Evolutionary conservation across 306 rosid genomes (phyloP), one percentile per base, ranked within the genome.

Genomic region (Sindora glabra): DNA sequence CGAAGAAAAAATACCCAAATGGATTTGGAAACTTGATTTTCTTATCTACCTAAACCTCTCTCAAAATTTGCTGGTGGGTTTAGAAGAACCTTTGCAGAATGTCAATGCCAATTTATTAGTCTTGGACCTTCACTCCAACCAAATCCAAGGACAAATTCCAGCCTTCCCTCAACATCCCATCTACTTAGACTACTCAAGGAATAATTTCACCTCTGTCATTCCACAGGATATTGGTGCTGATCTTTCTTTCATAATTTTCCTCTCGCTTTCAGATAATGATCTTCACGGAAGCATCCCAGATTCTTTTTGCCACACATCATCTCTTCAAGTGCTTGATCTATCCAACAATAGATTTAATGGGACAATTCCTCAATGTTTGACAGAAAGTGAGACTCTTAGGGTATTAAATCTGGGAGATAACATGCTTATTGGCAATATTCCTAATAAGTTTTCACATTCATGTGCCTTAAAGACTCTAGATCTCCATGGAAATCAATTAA

Each of bases 81-180:
- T 79, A 29, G 64, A 74, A 69, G 67, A 72, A 13, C 77, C 77
- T 1, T 21, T 37, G 0, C 5, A 12, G 4, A 62, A 80, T 27
- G 17, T 58, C 9, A 11, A 44, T 39, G 52, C 73, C 10, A 17
- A 0, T 0, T 32, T 81, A 59, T 0, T 0, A 12, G 1, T 12
- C 9, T 73, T 85, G 53, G 89, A 82, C 64, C 80, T 86, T 55
- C 82, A 68, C 48, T 7, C 46, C 40, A 85, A 85, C 46, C 49
- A 54, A 3, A 38, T 85, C 32, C 42, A 7, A 2, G 89, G 89
- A 4, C 15, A 48, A 21, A 8, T 76, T n/a, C 58, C 78, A 0
- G 3, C 22, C 46, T n/a, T 73, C 3, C 64, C 74, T 3, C 1
- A 17, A 34, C 0, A 0, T 7, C 38, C 57, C 6, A 0, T 0